Evolutionary conservation across 169 alveolate genomes (phyloP).

Genomic region (Eimeria tenella): DNA sequence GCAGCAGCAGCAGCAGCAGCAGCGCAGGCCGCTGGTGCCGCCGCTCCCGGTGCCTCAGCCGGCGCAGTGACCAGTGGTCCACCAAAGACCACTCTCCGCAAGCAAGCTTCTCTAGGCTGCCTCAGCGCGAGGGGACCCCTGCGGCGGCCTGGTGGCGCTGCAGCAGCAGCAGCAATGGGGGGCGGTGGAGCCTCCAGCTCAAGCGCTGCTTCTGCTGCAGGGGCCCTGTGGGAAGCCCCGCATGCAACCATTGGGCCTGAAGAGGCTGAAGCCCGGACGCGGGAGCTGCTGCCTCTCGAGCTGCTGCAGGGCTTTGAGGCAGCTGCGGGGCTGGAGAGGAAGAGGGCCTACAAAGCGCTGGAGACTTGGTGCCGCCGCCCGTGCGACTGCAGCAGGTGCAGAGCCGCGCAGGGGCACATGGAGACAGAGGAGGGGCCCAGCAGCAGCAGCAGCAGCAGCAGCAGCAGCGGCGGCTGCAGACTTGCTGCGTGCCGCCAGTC

Average conservation of each 20-base stretch:
- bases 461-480: constrained; percentile 40
- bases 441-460: not conserved
- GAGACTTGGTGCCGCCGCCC: constrained; percentile 65
- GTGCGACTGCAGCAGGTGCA: constrained; percentile 56
- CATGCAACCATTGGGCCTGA: constrained; percentile 44
- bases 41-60: not conserved
- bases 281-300: constrained; percentile 44
- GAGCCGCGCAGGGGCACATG: not conserved
- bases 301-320: constrained; percentile 59
- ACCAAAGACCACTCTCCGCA: constrained; percentile 4
- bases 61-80: not conserved
- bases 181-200: not conserved
- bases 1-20: constrained; percentile 22
- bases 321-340: constrained; percentile 44
- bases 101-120: constrained; percentile 27
- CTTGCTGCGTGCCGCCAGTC: constrained; percentile 44
- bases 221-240: constrained; percentile 72
- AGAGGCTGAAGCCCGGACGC: constrained; percentile 59
- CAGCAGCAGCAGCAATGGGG: not conserved
- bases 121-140: constrained; percentile 25
- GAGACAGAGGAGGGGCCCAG: constrained; percentile 28
- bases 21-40: not conserved
- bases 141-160: constrained; percentile 25
- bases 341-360: constrained; percentile 45
- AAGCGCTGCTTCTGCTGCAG: constrained; percentile 23